phyloP scores from a whole-genome alignment of 2,329 filamentous ascomycete genomes.

The Colletotrichum sidae region DNA sequence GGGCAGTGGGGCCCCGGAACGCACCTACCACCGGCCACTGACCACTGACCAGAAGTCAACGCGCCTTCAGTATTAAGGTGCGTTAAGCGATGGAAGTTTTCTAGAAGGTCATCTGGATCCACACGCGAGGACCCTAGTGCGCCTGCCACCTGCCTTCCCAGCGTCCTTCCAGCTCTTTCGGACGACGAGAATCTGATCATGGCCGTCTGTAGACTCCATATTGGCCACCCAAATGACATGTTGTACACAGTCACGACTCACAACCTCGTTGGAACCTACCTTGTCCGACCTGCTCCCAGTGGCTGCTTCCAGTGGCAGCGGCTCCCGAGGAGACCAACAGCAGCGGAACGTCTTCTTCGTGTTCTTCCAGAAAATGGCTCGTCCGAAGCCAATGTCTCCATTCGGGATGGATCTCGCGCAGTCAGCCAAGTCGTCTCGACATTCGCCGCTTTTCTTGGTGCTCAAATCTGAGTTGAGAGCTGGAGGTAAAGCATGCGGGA shows the following conservation, averaged over 20 bases:
- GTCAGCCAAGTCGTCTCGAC: no score
- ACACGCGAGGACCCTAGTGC: not conserved
- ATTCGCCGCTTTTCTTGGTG: slow-evolving; percentile 5
- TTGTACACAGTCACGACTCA: not conserved
- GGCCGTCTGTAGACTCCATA: slow-evolving; percentile 18
- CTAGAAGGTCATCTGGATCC: slow-evolving; percentile 19
- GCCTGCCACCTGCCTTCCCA: slow-evolving; percentile 24
- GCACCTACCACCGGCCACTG: no score
- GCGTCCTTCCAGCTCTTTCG: slow-evolving; percentile 10
- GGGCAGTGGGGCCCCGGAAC: slow-evolving; percentile 26
- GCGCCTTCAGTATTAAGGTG: slow-evolving; percentile 5
- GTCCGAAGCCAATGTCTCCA: slow-evolving; percentile 30
- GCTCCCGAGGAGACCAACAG: slow-evolving; percentile 2
- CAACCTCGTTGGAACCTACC: slow-evolving; percentile 27
- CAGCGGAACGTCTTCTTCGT: slow-evolving; percentile 17
- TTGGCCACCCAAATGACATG: slow-evolving; percentile 25
- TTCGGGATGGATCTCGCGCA: slow-evolving; percentile 22
- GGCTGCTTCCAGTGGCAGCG: not conserved
- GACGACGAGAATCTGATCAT: slow-evolving; percentile 19
- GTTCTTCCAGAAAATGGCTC: slow-evolving; percentile 36
- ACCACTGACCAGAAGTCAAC: no score
- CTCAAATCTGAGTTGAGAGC: slow-evolving; percentile 19
- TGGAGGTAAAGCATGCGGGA: no score
- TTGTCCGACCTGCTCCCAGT: not conserved
- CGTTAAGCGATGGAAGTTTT: slow-evolving; percentile 33